A percentile compares a stretch with the other conserved stretches of the same genome.
Evolutionary conservation across 306 rosid genomes (phyloP).

Genomic region (Malus domestica): DNA sequence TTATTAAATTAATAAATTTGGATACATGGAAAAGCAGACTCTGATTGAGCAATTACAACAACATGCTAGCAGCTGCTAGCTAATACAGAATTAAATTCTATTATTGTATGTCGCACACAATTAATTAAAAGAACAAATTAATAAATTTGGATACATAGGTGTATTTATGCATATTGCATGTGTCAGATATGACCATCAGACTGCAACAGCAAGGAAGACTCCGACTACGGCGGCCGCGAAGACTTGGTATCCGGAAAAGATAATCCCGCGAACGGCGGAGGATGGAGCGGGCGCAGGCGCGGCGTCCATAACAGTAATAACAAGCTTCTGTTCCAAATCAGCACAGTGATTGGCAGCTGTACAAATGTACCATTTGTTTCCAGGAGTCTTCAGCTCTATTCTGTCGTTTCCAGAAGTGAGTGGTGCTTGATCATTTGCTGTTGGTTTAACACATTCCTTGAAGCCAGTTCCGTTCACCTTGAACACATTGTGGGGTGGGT

Average conservation of each 20-base stretch:
- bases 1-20: not conserved
- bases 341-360: not conserved
- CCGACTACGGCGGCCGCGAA: not conserved
- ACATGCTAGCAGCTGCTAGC: not conserved
- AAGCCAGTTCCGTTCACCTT: conserved; percentile 15
- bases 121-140: not conserved
- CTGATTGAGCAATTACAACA: not conserved
- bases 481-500: conserved; percentile 8
- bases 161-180: not conserved
- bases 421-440: not conserved
- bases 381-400: not conserved
- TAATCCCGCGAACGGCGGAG: not conserved
- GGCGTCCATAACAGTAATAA: not conserved
- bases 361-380: conserved; percentile 26
- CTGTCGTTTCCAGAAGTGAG: conserved; percentile 6
- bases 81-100: not conserved
- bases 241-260: not conserved
- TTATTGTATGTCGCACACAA: not conserved
- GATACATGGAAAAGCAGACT: not conserved
- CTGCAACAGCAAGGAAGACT: not conserved
- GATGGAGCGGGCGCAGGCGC: not conserved
- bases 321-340: not conserved
- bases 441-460: not conserved
- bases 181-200: not conserved
- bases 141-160: too few species aligned